phyloP scores from a whole-genome alignment of 257 asterid genomes.

The Nicotiana sylvestris region DNA sequence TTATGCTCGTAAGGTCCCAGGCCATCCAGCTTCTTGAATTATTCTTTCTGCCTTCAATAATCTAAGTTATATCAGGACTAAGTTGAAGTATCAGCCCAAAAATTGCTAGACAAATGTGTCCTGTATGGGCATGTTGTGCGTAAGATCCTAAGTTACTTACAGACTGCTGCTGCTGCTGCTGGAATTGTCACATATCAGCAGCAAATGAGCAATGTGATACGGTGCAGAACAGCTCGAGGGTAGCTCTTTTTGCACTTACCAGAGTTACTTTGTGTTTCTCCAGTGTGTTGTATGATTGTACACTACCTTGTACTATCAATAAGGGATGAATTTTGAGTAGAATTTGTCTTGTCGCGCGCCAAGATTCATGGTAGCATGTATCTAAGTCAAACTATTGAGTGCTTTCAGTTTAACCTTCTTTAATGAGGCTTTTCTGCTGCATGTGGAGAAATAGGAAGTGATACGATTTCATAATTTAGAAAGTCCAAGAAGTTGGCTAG shows the following conservation, averaged over 20 bases:
- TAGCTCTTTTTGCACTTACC: background rate
- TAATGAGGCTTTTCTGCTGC: background rate
- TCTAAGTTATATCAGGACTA: background rate
- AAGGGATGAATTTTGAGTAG: slow-evolving; percentile 5
- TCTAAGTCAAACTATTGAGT: background rate
- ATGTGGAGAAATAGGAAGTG: background rate
- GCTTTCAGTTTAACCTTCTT: background rate
- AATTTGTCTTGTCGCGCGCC: background rate
- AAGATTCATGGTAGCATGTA: background rate
- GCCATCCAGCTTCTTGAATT: slow-evolving; percentile 16
- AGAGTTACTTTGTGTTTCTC: background rate
- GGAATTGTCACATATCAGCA: background rate
- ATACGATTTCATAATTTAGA: background rate
- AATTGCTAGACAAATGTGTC: background rate
- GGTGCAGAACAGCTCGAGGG: background rate
- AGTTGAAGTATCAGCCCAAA: slow-evolving; percentile 1
- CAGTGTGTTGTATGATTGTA: background rate
- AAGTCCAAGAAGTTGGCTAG: background rate
- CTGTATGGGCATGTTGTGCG: background rate
- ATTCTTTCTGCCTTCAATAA: background rate
- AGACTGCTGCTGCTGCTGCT: background rate
- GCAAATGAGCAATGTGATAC: background rate
- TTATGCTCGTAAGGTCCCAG: slow-evolving; percentile 35
- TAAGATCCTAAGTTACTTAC: background rate
- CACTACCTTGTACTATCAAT: slow-evolving; percentile 1